Evolutionary conservation across 2,329 filamentous ascomycete species (phyloP), one percentile per base, ranked within the genome.

Genomic region (Amphichorda felina): DNA sequence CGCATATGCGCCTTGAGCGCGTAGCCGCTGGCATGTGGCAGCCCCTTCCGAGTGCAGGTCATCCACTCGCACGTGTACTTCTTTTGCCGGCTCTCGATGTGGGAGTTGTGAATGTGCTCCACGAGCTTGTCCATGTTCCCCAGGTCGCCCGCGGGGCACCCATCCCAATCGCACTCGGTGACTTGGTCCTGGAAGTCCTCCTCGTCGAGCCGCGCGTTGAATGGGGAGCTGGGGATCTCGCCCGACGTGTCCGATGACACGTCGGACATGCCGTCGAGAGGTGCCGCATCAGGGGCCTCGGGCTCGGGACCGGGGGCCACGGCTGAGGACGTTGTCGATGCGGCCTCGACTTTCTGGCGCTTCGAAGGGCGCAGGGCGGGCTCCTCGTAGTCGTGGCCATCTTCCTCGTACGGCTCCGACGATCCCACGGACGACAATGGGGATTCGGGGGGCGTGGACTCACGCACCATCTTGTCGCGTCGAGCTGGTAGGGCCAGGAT

Each of bases 31-130:
- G 89, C 89, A 60, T 98, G 91, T 14, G 85, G 79, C 59, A 91
- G 77, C 40, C 87, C 86, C 63, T 94, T 96, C 41, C 88, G 67
- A 36, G 70, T 72, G 56, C 91, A 98, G 45, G 89, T 89, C 40
- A 74, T 76, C 91, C 91, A 98, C 60, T 96, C 89, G 60, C 91
- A 98, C n/a, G 85, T 87, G 56, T 96, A 96, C 57, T 91, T 94
- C 62, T 94, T 94, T 62, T 91, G 84, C 37, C 88, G 76, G 41
- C 79, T 85, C 52, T 91, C 86, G 50, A 96, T 94, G 59, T 98
- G 91, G 39, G 89, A 85, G 50, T 87, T 82, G 59, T 96, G 89
- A 40, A 91, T 83, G 51, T 91, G 83, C 47, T 83, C 74, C 29
- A 91, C 83, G 30, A 91, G 60, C 43, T 66, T 75, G 57, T 91